A percentile compares a stretch with the other conserved stretches of the same genome.
These are phyloP conservation scores for Pleurotus giganteus DNA, from an alignment of 768 basidiomycete species.

Conservation along the genomic window DNA sequence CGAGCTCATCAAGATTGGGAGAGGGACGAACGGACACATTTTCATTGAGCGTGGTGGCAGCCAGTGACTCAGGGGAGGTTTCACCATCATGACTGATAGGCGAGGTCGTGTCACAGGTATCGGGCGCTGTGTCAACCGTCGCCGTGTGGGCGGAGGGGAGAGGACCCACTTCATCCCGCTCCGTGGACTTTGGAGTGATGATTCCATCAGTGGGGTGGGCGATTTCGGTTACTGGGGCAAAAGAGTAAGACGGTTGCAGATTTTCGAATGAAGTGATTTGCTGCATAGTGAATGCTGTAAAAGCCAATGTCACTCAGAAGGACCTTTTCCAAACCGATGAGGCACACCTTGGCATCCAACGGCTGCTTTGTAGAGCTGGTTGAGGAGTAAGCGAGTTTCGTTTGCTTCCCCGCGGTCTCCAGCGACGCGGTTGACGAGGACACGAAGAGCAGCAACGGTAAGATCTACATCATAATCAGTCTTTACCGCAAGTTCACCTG, in stretches of 20 bases:
- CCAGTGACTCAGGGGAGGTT: not conserved
- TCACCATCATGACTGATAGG: not conserved
- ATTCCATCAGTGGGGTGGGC: conserved; percentile 10
- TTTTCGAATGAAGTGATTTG: conserved; percentile 49
- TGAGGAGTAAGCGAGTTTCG: conserved; percentile 35
- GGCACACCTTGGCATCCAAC: conserved; percentile 55
- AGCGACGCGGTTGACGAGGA: conserved; percentile 51
- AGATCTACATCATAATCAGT: conserved; percentile 9
- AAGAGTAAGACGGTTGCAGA: conserved; percentile 31
- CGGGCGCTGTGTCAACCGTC: not conserved
- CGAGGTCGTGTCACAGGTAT: not conserved
- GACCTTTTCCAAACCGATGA: not conserved
- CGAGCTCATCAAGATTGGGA: conserved; percentile 50
- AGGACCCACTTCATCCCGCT: not conserved
- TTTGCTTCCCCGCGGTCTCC: conserved; percentile 31
- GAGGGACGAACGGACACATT: not conserved
- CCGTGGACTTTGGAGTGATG: no score
- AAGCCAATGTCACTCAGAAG: not conserved
- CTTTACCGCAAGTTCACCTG: no score
- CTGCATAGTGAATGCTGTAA: conserved; percentile 60
- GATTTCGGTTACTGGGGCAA: conserved; percentile 16
- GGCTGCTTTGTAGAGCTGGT: conserved; percentile 46
- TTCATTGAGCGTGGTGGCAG: not conserved
- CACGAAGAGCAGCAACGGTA: conserved; percentile 49
- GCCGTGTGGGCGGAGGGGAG: not conserved